Conservation (phyloP, 352 stramenopile genomes). For the Phytophthora aleatoria region DNA sequence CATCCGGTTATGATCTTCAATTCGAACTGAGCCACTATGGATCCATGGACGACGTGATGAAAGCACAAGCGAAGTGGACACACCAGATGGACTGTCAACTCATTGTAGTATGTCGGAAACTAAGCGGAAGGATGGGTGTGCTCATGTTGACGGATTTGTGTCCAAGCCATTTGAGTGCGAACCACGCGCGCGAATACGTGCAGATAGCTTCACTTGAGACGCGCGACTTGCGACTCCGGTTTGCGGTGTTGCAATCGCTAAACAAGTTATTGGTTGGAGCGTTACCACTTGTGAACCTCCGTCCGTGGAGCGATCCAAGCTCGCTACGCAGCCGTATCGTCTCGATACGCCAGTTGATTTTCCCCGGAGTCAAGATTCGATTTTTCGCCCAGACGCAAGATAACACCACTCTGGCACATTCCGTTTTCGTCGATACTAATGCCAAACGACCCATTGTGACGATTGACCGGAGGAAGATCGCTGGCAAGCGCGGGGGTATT, state of each 20-base stretch:
- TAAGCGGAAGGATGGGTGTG: conserved; percentile 59
- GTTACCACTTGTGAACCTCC: conserved; percentile 73
- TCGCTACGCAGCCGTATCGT: conserved; percentile 57
- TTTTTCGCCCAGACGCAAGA: conserved; percentile 77
- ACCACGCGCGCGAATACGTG: conserved; percentile 39
- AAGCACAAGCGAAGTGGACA: conserved; percentile 69
- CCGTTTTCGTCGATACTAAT: conserved; percentile 45
- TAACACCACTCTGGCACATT: conserved; percentile 63
- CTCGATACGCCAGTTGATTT: conserved; percentile 68
- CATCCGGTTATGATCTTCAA: conserved; percentile 62
- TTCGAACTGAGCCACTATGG: conserved; percentile 56
- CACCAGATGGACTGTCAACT: conserved; percentile 78
- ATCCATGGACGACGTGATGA: conserved; percentile 44
- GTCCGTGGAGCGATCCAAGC: conserved; percentile 51
- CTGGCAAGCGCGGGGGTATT: conserved; percentile 31
- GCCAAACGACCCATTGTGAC: conserved; percentile 72
- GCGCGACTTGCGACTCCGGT: conserved; percentile 62
- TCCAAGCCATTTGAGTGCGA: conserved; percentile 55
- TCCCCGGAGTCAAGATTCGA: conserved; percentile 75
- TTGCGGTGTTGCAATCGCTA: conserved; percentile 59
- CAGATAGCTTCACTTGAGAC: conserved; percentile 51
- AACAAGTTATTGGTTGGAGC: conserved; percentile 59
- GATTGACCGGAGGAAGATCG: conserved; percentile 66
- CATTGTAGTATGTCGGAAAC: conserved; percentile 45
- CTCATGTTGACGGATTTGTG: conserved; percentile 68